Evolutionary conservation across 495 filamentous ascomycete genomes (phyloP).

Genomic region (Cercophora sp.): DNA sequence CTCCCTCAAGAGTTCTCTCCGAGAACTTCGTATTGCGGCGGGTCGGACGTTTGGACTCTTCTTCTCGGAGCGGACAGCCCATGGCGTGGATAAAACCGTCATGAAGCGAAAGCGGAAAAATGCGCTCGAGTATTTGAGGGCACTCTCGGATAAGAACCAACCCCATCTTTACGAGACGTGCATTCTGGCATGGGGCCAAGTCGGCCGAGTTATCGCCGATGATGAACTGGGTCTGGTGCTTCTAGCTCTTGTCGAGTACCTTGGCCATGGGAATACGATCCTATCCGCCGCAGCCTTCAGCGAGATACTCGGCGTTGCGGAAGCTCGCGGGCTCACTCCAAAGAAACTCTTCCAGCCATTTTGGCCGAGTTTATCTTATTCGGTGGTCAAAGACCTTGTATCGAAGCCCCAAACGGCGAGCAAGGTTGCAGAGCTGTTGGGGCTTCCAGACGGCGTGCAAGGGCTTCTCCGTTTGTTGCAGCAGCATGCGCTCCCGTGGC

Average conservation of each 20-base stretch:
- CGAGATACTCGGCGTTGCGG: conserved; percentile 63
- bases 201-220: conserved; percentile 60
- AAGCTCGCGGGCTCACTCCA: conserved; percentile 53
- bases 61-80: conserved; percentile 47
- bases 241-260: conserved; percentile 75
- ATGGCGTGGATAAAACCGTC: conserved; percentile 31
- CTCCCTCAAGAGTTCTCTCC: conserved; percentile 72
- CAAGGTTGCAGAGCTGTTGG: conserved; percentile 72
- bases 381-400: conserved; percentile 74
- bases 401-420: conserved; percentile 77
- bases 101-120: conserved; percentile 61
- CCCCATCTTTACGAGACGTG: conserved; percentile 72
- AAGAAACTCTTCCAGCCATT: conserved; percentile 74
- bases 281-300: conserved; percentile 75
- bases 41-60: conserved; percentile 55
- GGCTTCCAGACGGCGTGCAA: conserved; percentile 54
- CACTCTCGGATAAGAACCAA: conserved; percentile 61
- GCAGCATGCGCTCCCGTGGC: conserved; percentile 72
- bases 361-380: conserved; percentile 76
- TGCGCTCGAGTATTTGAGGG: conserved; percentile 64
- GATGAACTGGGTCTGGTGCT: conserved; percentile 83
- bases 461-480: conserved; percentile 77
- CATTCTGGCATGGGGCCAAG: conserved; percentile 76
- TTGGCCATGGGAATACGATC: conserved; percentile 77
- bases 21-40: conserved; percentile 81